Percentiles rank a stretch among this genome's conserved stretches.
These are phyloP conservation scores for Ottelia alismoides DNA, from an alignment of 106 monocot species.

Conservation along the genomic window DNA sequence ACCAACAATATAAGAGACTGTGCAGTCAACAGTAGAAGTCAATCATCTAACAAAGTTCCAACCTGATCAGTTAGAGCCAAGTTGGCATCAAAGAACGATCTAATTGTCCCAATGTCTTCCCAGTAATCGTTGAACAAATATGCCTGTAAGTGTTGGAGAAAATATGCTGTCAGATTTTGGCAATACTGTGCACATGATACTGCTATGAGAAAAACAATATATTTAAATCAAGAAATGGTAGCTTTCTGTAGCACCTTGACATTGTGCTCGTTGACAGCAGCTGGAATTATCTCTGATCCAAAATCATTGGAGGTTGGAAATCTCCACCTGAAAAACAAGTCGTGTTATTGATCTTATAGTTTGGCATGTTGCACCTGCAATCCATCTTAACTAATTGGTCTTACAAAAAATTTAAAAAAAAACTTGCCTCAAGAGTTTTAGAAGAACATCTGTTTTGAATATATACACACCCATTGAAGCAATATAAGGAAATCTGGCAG, in stretches of 20 bases:
- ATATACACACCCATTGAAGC: constrained; percentile 16
- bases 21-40: too few species aligned
- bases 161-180: too few species aligned
- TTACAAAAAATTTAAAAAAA: neutral
- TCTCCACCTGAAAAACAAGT: neutral
- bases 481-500: constrained; percentile 5
- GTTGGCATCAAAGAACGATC: too few species aligned
- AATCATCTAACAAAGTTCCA: too few species aligned
- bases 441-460: constrained; percentile 13
- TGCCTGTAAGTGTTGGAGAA: too few species aligned
- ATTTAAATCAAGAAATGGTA: too few species aligned
- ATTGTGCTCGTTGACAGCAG: constrained; percentile 7
- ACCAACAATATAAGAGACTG: too few species aligned
- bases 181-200: too few species aligned
- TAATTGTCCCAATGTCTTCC: constrained; percentile 76
- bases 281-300: constrained; percentile 17
- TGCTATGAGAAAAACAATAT: too few species aligned
- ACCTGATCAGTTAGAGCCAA: constrained; percentile 66
- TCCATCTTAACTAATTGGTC: neutral
- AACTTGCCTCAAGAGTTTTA: constrained; percentile 12
- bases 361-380: neutral
- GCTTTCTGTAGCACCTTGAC: constrained; percentile 6
- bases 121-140: constrained; percentile 66
- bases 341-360: neutral
- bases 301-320: constrained; percentile 14